Evolutionary conservation across 345 rosid species (phyloP).

Genomic region (Gossypium ekmanianum): DNA sequence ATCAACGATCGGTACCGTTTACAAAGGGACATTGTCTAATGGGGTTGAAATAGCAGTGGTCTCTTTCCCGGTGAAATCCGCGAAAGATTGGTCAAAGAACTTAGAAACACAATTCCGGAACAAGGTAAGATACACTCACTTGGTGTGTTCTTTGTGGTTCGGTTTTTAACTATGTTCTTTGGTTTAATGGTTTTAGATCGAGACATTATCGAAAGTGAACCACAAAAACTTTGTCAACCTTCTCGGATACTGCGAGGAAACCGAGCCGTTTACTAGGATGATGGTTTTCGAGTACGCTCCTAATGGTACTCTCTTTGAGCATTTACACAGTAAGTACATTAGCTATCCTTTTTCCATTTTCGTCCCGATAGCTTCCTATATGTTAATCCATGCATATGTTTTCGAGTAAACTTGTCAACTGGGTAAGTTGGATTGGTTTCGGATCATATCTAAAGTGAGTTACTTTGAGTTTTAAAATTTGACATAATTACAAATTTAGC

Average conservation of each 20-base stretch:
- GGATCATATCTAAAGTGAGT: no score
- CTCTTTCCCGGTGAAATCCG: constrained; percentile 45
- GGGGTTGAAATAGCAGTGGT: constrained; percentile 93
- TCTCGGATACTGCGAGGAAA: constrained; percentile 80
- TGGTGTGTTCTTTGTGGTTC: not conserved
- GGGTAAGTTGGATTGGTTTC: no score
- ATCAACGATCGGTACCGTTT: constrained; percentile 61
- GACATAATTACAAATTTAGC: no score
- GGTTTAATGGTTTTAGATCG: constrained; percentile 53
- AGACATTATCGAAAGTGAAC: constrained; percentile 68
- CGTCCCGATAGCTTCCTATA: not conserved
- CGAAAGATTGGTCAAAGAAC: constrained; percentile 62
- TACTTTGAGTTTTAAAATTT: no score
- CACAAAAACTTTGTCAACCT: constrained; percentile 95
- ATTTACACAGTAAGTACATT: constrained; percentile 68
- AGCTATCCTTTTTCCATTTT: not conserved
- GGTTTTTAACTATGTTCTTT: constrained; percentile 9
- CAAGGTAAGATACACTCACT: constrained; percentile 48
- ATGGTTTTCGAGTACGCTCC: constrained; percentile 98
- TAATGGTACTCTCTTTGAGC: constrained; percentile 88
- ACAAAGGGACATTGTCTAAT: constrained; percentile 85
- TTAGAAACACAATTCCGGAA: constrained; percentile 70
- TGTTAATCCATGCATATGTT: not conserved
- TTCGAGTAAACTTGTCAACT: not conserved
- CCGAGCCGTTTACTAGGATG: constrained; percentile 87